A percentile compares a stretch with the other conserved stretches of the same genome.
Conservation (phyloP, 495 filamentous ascomycete genomes). For the Penicillium soppii region DNA sequence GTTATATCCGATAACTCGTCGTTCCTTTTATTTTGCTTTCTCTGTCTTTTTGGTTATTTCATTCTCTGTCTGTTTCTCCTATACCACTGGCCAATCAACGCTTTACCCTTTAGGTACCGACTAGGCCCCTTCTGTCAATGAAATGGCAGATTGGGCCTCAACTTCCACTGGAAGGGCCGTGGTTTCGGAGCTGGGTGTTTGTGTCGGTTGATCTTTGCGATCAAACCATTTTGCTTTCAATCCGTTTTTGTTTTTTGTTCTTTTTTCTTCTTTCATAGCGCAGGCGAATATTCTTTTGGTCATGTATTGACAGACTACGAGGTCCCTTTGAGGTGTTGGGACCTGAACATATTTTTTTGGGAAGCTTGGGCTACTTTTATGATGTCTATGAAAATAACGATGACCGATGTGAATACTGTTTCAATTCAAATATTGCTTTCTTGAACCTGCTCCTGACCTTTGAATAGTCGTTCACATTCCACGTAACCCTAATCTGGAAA, state of each 20-base stretch:
- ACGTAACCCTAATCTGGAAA: neutral
- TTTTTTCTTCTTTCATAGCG: conserved; percentile 12
- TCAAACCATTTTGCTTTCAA: neutral
- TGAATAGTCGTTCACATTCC: neutral
- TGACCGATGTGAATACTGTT: conserved; percentile 11
- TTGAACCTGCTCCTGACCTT: neutral
- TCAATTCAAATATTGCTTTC: neutral
- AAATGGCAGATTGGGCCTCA: neutral
- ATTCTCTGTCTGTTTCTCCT: neutral
- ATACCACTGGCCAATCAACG: neutral
- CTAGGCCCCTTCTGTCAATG: neutral
- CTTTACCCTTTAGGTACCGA: no score
- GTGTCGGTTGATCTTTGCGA: no score
- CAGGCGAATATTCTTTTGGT: conserved; percentile 8
- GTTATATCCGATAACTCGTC: neutral
- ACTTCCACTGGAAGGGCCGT: neutral
- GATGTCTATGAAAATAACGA: conserved; percentile 22
- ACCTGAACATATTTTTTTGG: conserved; percentile 11
- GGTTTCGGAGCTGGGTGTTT: neutral
- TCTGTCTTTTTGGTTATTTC: neutral
- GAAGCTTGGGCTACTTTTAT: conserved; percentile 6
- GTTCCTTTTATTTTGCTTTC: neutral
- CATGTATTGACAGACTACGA: neutral
- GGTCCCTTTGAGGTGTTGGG: neutral
- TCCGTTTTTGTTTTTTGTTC: neutral